Percentiles rank a stretch among this genome's conserved stretches.
Conservation (phyloP, 148 eudicot species). For the Camellia granthamiana region DNA sequence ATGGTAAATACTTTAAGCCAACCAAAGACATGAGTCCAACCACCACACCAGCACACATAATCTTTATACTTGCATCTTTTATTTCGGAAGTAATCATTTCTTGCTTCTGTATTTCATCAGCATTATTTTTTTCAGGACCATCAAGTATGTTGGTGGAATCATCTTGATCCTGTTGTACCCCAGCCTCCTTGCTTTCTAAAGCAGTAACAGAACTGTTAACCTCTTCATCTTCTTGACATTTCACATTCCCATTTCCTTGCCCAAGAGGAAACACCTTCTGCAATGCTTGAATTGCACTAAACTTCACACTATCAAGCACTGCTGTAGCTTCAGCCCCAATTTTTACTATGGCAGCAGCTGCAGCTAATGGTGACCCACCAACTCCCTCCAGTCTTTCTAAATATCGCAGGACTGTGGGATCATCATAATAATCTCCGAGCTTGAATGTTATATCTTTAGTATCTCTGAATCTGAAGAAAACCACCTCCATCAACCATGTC, state of each 20-base stretch:
- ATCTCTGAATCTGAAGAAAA: conserved; percentile 92
- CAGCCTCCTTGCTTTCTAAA: conserved; percentile 27
- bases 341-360: conserved; percentile 92
- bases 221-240: conserved; percentile 39
- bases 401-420: conserved; percentile 80
- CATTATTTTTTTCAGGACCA: conserved; percentile 24
- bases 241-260: conserved; percentile 37
- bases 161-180: conserved; percentile 28
- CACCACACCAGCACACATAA: conserved; percentile 84
- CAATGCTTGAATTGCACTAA: conserved; percentile 74
- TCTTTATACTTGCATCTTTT: conserved; percentile 80
- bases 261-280: conserved; percentile 81
- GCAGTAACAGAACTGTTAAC: conserved; percentile 26
- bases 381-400: conserved; percentile 80
- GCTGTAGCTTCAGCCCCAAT: conserved; percentile 96
- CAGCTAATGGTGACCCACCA: conserved; percentile 83
- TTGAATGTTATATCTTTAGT: conserved; percentile 57
- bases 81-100: conserved; percentile 64
- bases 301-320: conserved; percentile 79
- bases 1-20: conserved; percentile 58
- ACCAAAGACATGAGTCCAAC: conserved; percentile 71
- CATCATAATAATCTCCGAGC: conserved; percentile 97
- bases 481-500: conserved; percentile 97
- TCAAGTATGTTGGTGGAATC: conserved; percentile 25
- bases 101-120: conserved; percentile 46